Base-by-base conservation (phyloP, 2,329 filamentous ascomycete species). In the Drechslerella stenobrocha region DNA sequence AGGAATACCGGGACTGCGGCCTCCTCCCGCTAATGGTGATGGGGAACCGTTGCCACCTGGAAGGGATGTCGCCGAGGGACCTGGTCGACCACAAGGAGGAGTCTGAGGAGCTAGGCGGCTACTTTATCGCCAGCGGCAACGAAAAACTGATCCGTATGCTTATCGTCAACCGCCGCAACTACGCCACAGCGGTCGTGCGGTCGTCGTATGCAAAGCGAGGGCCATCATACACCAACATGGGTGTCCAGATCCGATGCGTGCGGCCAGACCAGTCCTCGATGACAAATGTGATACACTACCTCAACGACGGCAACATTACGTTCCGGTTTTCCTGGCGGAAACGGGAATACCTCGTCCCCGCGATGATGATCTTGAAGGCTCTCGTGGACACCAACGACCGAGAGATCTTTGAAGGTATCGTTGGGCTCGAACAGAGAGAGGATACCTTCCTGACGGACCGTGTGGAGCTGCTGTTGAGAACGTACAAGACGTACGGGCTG, bases 281-380 rank as follows among this genome's bases (percentile, higher is more conserved):
- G 77, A 97, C 92, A 34, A 98, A 97, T 74, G 90, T 95, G 30
- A 82, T 98, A 48, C 93, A 98, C 78, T 98, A 97, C 77, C 83
- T 98, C 59, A 90, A 83, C 73, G 93, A 98, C 76, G 93, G 93
- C 71, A 97, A 96, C 76, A 86, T 97, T 73, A 97, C 90, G 0
- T 96, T 98, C 78, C 84, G 93, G 59, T 98, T 98, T 77, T 96
- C 92, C 4, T 98, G 92, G 92, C 83, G 91, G 72, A 98, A 98
- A 78, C 90, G 90, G 72, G 93, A 98, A 77, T 98, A 90, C 74
- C 83, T 98, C n/a, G 83, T 98, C 1, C 93, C 93, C 0, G 88
- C 90, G 69, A 86, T 96, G 82, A 97, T 98, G 92, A 85, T 98
- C 30, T 79, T 98, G 71, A 98, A 97, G 79, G 92, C 93, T 0